Evolutionary conservation across 441 rosid genomes (phyloP), one percentile per base, ranked within the genome.

Genomic region (Hura crepitans): DNA sequence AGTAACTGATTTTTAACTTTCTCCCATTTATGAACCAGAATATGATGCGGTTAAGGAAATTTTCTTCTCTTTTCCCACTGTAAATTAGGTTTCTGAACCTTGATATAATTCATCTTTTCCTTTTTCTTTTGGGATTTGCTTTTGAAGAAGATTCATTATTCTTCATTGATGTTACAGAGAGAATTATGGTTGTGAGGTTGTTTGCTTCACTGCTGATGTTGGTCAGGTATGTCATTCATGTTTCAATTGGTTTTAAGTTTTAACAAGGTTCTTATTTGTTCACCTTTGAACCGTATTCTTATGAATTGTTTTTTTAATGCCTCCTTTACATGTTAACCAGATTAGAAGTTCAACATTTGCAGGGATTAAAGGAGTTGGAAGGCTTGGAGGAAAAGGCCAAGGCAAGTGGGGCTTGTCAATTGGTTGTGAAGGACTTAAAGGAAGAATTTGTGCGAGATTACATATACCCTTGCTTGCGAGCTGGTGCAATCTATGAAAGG

Each of bases 141-240:
- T 53, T 45, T 17, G 17, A 31, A 25, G 56, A 5, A 31, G 30
- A 49, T 15, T 69, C n/a, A 49, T 23, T 53, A 6, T 4, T 37
- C 57, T 49, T 53, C 33, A 17, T 68, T 67, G 35, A 23, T 53
- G 65, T 70, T 75, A 27, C 77, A 94, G 97, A 82, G 97, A 91
- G 81, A 94, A 90, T 62, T 92, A 94, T 78, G 96, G 96, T 23
- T 94, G 97, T 71, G 97, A 94, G 83, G 98, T 94, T 80, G 98
- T 94, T 67, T 94, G 98, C 80, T 94, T 94, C 83, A 91, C 98
- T 25, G 97, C 97, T 0, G 97, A 94, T 77, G 99, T 94, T 83
- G 97, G 99, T 61, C 99, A 94, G 82, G 99, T 92, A 86, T 72
- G 80, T 69, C 43, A 13, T 22, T 46, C 30, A 12, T 43, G 31